Percentiles rank a stretch among this genome's conserved stretches.
Evolutionary conservation across 192 early-diverging fungal genomes (phyloP).

Genomic region (Entomortierella chlamydospora): DNA sequence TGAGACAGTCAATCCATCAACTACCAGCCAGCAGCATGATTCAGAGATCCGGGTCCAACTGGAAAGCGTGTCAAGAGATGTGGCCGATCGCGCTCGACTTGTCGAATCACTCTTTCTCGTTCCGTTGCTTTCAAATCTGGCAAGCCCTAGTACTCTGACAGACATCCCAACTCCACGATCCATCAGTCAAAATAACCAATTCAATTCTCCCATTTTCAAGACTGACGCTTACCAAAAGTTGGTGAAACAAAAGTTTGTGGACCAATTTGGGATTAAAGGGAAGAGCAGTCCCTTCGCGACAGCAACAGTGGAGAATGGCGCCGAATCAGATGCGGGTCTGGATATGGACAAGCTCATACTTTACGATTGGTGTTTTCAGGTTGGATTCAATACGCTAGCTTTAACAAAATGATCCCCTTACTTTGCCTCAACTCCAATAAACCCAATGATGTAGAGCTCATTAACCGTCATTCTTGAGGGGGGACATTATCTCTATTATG

Average conservation of each 20-base stretch:
- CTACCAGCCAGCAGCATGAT: background rate
- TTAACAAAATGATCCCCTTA: background rate
- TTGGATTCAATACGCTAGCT: slow-evolving; percentile 42
- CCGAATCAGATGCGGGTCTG: background rate
- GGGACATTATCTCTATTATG: too few species aligned
- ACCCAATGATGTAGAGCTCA: too few species aligned
- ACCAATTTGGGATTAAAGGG: slow-evolving; percentile 17
- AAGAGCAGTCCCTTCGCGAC: background rate
- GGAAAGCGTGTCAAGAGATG: slow-evolving; percentile 18
- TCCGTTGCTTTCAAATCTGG: slow-evolving; percentile 9
- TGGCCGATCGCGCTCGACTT: slow-evolving; percentile 23
- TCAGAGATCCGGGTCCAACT: background rate
- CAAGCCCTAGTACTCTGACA: background rate
- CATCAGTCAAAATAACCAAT: background rate
- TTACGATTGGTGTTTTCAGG: slow-evolving; percentile 28
- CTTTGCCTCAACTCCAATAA: too few species aligned
- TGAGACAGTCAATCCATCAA: background rate
- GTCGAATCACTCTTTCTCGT: slow-evolving; percentile 27
- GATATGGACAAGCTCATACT: background rate
- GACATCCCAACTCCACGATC: background rate
- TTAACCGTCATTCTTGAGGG: too few species aligned
- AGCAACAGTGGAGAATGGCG: too few species aligned
- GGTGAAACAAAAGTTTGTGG: slow-evolving; percentile 13
- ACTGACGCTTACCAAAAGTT: slow-evolving; percentile 16
- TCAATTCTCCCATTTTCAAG: slow-evolving; percentile 29